Base-by-base conservation (phyloP, 164 flowering plant genomes). In the Berberis thunbergii region DNA sequence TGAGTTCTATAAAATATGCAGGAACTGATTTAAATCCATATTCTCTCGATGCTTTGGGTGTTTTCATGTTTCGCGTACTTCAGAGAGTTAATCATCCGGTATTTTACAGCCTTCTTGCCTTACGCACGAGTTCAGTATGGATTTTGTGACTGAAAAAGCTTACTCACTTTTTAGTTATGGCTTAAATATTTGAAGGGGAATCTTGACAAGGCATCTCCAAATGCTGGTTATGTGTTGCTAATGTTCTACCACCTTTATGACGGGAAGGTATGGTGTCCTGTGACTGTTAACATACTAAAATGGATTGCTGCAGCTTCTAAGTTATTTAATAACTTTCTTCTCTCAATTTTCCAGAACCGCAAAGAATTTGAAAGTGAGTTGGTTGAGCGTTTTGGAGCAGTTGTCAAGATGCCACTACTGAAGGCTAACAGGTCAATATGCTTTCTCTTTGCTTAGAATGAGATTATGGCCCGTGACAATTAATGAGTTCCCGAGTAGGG, bases 161-260 rank as follows among this genome's bases (percentile, higher is more conserved):
- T 7, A 4, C 45, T 45, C 54, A 43, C 49, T 48, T 61, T 60
- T 44, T 64, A 13, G 10, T 63, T 4, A 26, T 72, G 44, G 41
- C 67, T 6, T 68, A 45, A 26, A 7, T 59, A 57, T 67, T 65
- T 71, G 50, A 62, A 91, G 98, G 99, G 99, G 38, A 87, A 87
- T 80, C 90, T 95, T 64, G 99, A 95, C 75, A 84, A 82, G 74
- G 77, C 81, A 62, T 87, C 94, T 77, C 88, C 96, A 65, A 89
- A 87, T 82, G 97, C 89, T 64, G 97, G 99, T 43, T 95, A 84
- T 76, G 97, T 95, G 45, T 79, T 95, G 76, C 83, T 91, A 42
- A 84, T 91, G 96, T 95, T 95, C 77, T 91, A 89, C 75, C 85
- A 91, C 74, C 94, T 95, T 55, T 91, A 91, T 66, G 96, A 91